Evolutionary conservation across 2,329 filamentous ascomycete species (phyloP), one percentile per base, ranked within the genome.

Genomic region (Pleomassaria siparia): DNA sequence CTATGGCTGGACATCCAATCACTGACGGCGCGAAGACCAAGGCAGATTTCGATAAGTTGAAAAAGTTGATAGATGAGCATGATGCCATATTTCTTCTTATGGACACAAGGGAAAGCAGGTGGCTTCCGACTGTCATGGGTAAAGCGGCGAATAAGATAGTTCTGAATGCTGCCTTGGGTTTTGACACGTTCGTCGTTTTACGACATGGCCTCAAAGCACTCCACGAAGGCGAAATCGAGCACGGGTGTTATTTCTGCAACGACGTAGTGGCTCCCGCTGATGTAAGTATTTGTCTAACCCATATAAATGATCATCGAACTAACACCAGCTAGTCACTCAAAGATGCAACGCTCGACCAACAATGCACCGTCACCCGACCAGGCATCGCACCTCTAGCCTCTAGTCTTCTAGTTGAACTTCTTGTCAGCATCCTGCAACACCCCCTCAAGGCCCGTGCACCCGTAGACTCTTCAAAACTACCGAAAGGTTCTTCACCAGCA

Each of bases 231-330:
- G 77, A 83, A 44, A 76, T 83, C 43, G 84, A 89, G 21, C 78
- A 97, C 21, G 94, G 94, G 9, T 99, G 94, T 72, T 99, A 99
- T 70, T 99, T 97, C 72, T 99, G 94, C 74, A 97, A 95, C 63
- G 94, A 99, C 68, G 92, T 99, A 21, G 92, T 97, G 41, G 89
- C 92, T 6, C 94, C 94, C 18, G 87, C 87, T 53, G 90, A 97
- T 74, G 91, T 95, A 76, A 83, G 87, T 80, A 41, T 2, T 30
- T 30, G 25, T 26, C 12, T n/a, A 9, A 30, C 29, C 12, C 10
- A 43, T 42, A 36, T 22, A 18, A 35, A 29, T 16, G 15, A 35
- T 22, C 9, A 26, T 13, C 21, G 13, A 28, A 11, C 46, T 47
- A 46, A 46, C 25, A 50, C 20, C 29, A n/a, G 22, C 3, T 18